Conservation (phyloP, 1,284 basidiomycete genomes). For the Cryptococcus sp. region DNA sequence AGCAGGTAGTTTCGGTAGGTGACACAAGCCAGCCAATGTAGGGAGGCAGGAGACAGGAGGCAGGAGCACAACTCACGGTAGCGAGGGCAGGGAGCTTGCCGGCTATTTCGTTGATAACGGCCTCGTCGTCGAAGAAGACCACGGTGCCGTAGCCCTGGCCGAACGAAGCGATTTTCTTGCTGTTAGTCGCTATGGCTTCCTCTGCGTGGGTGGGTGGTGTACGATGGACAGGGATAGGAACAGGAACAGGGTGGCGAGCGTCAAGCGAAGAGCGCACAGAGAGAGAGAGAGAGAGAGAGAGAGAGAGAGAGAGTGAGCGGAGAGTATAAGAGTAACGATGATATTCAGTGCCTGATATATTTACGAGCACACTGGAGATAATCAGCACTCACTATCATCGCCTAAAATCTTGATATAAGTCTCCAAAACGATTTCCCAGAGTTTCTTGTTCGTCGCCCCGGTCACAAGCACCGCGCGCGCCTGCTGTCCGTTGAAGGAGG, state of each 20-base stretch:
- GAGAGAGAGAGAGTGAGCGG: neutral
- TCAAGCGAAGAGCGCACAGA: too few relatives aligned
- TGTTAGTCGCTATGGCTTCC: neutral
- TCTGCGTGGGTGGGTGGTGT: neutral
- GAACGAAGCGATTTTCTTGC: neutral
- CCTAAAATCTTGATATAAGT: conserved; percentile 31
- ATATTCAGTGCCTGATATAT: neutral
- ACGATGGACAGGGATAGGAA: too few relatives aligned
- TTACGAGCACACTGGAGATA: neutral
- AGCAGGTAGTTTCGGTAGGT: neutral
- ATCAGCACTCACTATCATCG: conserved; percentile 27
- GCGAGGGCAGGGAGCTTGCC: conserved; percentile 49
- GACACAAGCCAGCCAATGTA: too few relatives aligned
- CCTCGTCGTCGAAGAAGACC: conserved; percentile 57
- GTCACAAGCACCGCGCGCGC: conserved; percentile 55
- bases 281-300: too few relatives aligned
- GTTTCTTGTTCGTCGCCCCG: conserved; percentile 52
- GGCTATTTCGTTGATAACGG: conserved; percentile 52
- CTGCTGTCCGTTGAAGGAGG: conserved; percentile 56
- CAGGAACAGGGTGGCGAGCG: too few relatives aligned
- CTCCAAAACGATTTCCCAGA: conserved; percentile 53
- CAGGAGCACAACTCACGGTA: conserved; percentile 15
- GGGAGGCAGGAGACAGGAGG: neutral
- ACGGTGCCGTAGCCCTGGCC: conserved; percentile 54
- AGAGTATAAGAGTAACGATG: neutral